Percentiles rank a stretch among this genome's conserved stretches.
phyloP scores from a whole-genome alignment of 805 yeast species.

The Ogataea neopini region DNA sequence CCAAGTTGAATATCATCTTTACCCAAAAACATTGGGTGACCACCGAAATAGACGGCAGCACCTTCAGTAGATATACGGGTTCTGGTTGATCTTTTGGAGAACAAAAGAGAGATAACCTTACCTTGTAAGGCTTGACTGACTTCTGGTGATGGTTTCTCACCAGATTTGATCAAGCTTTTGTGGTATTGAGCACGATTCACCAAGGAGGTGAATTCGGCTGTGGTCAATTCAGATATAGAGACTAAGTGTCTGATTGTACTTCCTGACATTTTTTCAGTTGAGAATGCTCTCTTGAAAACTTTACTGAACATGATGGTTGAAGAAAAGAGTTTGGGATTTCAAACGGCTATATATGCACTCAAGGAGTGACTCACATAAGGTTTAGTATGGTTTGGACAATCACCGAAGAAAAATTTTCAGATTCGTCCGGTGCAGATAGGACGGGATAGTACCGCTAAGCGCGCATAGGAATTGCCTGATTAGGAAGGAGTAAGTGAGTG shows the following conservation, averaged over 20 bases:
- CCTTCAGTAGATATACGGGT: slow-evolving; percentile 94
- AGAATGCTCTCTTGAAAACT: slow-evolving; percentile 33
- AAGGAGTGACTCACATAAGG: slow-evolving; percentile 11
- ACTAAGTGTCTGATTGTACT: slow-evolving; percentile 64
- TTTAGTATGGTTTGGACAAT: background rate
- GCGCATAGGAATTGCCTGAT: slow-evolving; percentile 16
- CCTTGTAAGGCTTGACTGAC: slow-evolving; percentile 63
- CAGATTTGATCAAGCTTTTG: slow-evolving; percentile 61
- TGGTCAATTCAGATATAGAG: slow-evolving; percentile 75
- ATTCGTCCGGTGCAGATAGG: slow-evolving; percentile 10
- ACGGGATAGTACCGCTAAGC: slow-evolving; percentile 8
- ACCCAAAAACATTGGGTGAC: slow-evolving; percentile 94
- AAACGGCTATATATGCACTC: slow-evolving; percentile 2
- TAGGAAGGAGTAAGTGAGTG: slow-evolving; percentile 1
- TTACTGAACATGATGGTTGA: slow-evolving; percentile 13
- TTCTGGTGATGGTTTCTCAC: slow-evolving; percentile 42
- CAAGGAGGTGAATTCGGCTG: slow-evolving; percentile 67
- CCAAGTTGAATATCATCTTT: slow-evolving; percentile 96
- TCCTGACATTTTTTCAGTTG: slow-evolving; percentile 21
- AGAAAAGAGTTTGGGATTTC: too few relatives aligned
- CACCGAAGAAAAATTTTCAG: slow-evolving; percentile 10
- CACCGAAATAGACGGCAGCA: slow-evolving; percentile 91
- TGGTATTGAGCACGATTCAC: slow-evolving; percentile 72
- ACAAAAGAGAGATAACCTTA: slow-evolving; percentile 77
- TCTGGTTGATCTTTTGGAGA: slow-evolving; percentile 91